Conservation (phyloP, 176 grass and related monocot species). For the Oryza brachyantha region DNA sequence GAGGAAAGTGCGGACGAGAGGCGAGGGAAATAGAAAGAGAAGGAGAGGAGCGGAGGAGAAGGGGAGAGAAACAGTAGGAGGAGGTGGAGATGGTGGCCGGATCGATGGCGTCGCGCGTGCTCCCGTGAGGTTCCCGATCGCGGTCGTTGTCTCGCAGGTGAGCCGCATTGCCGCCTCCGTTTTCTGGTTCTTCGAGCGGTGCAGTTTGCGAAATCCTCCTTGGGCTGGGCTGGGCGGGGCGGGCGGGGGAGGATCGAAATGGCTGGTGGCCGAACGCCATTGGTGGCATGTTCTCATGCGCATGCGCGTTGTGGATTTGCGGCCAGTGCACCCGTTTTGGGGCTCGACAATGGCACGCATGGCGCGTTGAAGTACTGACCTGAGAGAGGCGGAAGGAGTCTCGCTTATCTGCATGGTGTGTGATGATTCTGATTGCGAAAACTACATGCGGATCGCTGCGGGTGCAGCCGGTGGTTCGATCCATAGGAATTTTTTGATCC, state of each 20-base stretch:
- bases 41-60: not conserved
- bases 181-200: not conserved
- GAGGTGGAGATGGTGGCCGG: not conserved
- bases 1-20: constrained; percentile 45
- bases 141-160: constrained; percentile 22
- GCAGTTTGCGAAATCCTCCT: not conserved
- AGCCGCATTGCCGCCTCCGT: constrained; percentile 32
- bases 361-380: not conserved
- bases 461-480: not conserved
- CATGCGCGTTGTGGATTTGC: not conserved
- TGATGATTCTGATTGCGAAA: not conserved
- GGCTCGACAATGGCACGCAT: not conserved
- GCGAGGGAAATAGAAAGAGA: constrained; percentile 14
- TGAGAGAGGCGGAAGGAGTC: too few species aligned
- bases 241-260: not conserved
- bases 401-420: not conserved
- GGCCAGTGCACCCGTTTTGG: not conserved
- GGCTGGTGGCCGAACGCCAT: not conserved
- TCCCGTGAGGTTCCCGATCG: constrained; percentile 1
- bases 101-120: constrained; percentile 23
- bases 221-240: too few species aligned
- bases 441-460: not conserved
- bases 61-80: not conserved
- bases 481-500: too few species aligned
- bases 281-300: too few species aligned